Conservation (phyloP, 306 rosid species). For the Prunus salicina region DNA sequence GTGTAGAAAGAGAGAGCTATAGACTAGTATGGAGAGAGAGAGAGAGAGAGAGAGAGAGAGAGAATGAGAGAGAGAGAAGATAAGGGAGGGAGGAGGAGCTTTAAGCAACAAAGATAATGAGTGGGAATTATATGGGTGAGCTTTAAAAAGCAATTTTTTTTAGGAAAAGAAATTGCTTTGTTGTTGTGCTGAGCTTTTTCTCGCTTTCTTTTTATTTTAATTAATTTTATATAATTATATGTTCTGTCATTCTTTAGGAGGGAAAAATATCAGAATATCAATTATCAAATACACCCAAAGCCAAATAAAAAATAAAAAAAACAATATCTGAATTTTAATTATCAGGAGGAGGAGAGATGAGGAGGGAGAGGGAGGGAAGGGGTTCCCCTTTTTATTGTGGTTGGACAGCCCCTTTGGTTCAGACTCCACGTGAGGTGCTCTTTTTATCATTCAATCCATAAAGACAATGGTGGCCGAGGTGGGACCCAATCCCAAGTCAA, state of each 20-base stretch:
- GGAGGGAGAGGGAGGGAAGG: not conserved
- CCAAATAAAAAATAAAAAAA: too few relatives aligned
- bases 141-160: slow-evolving; percentile 56
- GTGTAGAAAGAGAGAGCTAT: not conserved
- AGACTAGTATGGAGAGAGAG: not conserved
- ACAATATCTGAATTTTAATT: slow-evolving; percentile 11
- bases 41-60: not conserved
- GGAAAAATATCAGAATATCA: not conserved
- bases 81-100: slow-evolving; percentile 35
- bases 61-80: not conserved
- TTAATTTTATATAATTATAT: not conserved
- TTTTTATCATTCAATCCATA: slow-evolving; percentile 90
- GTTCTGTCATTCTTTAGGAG: not conserved
- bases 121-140: slow-evolving; percentile 82
- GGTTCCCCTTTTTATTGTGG: slow-evolving; percentile 63
- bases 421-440: slow-evolving; percentile 99
- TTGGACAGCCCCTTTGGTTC: slow-evolving; percentile 89
- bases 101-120: slow-evolving; percentile 89
- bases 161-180: slow-evolving; percentile 46
- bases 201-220: not conserved
- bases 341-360: not conserved
- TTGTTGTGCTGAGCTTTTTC: slow-evolving; percentile 33
- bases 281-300: not conserved
- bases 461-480: slow-evolving; percentile 84
- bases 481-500: slow-evolving; percentile 96